phyloP scores from a whole-genome alignment of 2,329 filamentous ascomycete genomes.

The Fusarium dlaminii region DNA sequence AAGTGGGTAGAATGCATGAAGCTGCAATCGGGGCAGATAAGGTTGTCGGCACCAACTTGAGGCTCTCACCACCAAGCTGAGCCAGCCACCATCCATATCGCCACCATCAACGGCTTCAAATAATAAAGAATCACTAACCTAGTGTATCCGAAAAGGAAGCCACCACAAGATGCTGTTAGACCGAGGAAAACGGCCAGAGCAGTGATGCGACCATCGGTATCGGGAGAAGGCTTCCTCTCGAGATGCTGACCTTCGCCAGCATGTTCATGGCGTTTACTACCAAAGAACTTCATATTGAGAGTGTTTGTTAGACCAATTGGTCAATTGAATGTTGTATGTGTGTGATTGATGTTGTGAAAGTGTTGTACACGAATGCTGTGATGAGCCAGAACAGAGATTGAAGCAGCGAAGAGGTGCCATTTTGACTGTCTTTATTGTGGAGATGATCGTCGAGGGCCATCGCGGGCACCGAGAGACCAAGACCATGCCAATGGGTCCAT shows the following conservation, averaged over 20 bases:
- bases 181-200: too few species aligned
- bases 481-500: conserved; percentile 21
- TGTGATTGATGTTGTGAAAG: conserved; percentile 9
- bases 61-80: too few species aligned
- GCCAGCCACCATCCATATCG: too few species aligned
- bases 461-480: conserved; percentile 24
- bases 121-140: too few species aligned
- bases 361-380: conserved; percentile 11
- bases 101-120: too few species aligned
- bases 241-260: conserved; percentile 33
- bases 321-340: conserved; percentile 1
- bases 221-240: conserved; percentile 22
- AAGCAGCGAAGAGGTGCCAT: conserved; percentile 26
- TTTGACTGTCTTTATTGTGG: conserved; percentile 35
- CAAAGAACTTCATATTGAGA: conserved; percentile 33
- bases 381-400: background rate
- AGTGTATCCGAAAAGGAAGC: too few species aligned
- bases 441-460: conserved; percentile 24
- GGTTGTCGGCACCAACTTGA: too few species aligned
- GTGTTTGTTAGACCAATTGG: background rate
- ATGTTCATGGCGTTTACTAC: conserved; percentile 30
- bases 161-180: too few species aligned
- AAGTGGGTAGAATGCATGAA: too few species aligned
- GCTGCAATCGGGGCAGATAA: too few species aligned
- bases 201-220: conserved; percentile 46